Conservation (phyloP, 2,329 filamentous ascomycete genomes). For the Pseudogymnoascus sp. region DNA sequence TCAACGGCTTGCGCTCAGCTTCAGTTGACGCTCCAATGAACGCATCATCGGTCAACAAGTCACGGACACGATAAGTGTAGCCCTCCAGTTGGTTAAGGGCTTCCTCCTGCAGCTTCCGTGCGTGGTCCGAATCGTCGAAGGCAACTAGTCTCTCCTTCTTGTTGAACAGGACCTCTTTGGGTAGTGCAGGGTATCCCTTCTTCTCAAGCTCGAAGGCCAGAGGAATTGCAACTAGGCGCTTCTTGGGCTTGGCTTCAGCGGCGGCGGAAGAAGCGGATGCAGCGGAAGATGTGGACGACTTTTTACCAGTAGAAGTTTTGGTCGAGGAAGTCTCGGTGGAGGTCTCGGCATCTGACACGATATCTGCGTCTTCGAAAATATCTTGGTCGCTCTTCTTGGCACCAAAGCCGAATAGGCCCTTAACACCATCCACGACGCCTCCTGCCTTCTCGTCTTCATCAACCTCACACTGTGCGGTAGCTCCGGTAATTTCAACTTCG, state of each 20-base stretch:
- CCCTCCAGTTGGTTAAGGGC: conserved; percentile 86
- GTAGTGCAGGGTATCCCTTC: conserved; percentile 24
- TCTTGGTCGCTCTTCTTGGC: conserved; percentile 81
- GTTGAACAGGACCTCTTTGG: conserved; percentile 23
- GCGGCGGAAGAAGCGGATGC: conserved; percentile 26
- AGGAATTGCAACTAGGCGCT: conserved; percentile 26
- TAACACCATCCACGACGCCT: conserved; percentile 84
- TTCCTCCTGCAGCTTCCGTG: conserved; percentile 72
- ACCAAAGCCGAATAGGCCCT: conserved; percentile 92
- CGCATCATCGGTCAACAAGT: conserved; percentile 68
- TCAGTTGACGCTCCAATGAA: conserved; percentile 68
- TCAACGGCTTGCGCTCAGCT: conserved; percentile 58
- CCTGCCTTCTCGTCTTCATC: conserved; percentile 66
- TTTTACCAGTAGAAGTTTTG: conserved; percentile 34
- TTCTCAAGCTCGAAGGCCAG: conserved; percentile 23
- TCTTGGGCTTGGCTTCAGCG: conserved; percentile 23
- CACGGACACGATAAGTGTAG: conserved; percentile 82
- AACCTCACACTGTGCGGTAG: conserved; percentile 77
- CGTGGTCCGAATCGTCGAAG: conserved; percentile 79
- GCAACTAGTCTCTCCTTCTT: conserved; percentile 61
- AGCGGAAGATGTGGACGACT: conserved; percentile 41
- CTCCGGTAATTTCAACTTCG: conserved; percentile 68
- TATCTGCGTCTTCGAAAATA: conserved; percentile 47
- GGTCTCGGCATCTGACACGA: conserved; percentile 33
- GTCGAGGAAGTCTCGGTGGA: conserved; percentile 15